These are phyloP conservation scores for Graphium sp. DNA, from an alignment of 2,329 filamentous ascomycete species.

Conservation along the genomic window DNA sequence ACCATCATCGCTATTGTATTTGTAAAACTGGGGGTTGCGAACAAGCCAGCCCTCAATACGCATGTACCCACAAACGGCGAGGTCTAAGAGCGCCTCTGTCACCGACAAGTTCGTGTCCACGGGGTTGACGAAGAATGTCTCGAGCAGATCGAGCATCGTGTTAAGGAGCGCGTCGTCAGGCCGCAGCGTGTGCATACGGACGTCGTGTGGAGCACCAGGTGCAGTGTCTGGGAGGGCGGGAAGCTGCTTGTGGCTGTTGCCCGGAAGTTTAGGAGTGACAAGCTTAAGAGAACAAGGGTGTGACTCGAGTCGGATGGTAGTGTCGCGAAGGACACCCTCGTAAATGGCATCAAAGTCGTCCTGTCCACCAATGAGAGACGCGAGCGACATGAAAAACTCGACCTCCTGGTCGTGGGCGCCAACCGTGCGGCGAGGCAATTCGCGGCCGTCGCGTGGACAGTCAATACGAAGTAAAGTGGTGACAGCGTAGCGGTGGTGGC, in stretches of 20 bases:
- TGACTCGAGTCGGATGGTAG: constrained; percentile 48
- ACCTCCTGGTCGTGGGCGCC: constrained; percentile 64
- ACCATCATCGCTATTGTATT: constrained; percentile 31
- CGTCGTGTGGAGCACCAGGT: constrained; percentile 43
- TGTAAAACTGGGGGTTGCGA: constrained; percentile 49
- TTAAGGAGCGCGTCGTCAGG: constrained; percentile 46
- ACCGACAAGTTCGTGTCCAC: constrained; percentile 81
- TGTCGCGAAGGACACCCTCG: constrained; percentile 54
- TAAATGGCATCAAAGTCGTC: constrained; percentile 60
- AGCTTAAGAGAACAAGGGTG: constrained; percentile 57
- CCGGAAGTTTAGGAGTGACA: constrained; percentile 42
- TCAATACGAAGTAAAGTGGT: constrained; percentile 58
- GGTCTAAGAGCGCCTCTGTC: constrained; percentile 66
- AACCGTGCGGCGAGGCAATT: constrained; percentile 45
- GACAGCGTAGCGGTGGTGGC: constrained; percentile 77
- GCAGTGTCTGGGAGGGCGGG: constrained; percentile 37
- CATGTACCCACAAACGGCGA: constrained; percentile 74
- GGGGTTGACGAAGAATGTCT: constrained; percentile 75
- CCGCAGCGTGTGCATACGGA: constrained; percentile 42
- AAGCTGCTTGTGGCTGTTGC: constrained; percentile 37
- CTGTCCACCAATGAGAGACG: constrained; percentile 49
- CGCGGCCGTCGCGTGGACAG: constrained; percentile 23
- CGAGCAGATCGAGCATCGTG: constrained; percentile 53
- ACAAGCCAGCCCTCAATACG: constrained; percentile 83
- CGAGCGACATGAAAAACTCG: constrained; percentile 52